Evolutionary conservation across 345 rosid genomes (phyloP).

Genomic region (Eucalyptus erythrocorys): DNA sequence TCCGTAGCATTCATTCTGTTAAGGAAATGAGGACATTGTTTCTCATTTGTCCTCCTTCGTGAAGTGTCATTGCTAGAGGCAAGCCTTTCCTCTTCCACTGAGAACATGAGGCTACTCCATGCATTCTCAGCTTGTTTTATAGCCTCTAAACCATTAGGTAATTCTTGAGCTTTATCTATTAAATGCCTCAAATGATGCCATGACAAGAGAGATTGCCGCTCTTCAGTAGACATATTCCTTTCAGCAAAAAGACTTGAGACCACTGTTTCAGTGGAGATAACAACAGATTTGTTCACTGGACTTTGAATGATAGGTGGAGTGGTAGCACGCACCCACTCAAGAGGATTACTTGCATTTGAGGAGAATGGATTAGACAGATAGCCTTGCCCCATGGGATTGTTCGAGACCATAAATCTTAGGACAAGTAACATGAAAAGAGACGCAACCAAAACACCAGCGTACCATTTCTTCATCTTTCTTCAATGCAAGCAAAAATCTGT

Average conservation of each 20-base stretch:
- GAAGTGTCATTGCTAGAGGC: constrained; percentile 36
- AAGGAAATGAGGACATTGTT: constrained; percentile 85
- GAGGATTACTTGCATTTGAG: constrained; percentile 57
- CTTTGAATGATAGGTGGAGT: constrained; percentile 40
- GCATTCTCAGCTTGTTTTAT: constrained; percentile 87
- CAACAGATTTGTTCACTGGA: constrained; percentile 45
- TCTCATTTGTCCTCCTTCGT: constrained; percentile 31
- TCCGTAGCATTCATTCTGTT: constrained; percentile 71
- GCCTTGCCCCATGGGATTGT: constrained; percentile 43
- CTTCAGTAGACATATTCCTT: constrained; percentile 57
- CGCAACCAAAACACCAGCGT: constrained; percentile 52
- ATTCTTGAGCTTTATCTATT: constrained; percentile 50
- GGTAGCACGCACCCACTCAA: constrained; percentile 55
- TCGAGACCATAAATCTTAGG: constrained; percentile 59
- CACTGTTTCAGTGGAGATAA: constrained; percentile 41
- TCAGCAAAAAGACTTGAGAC: constrained; percentile 40
- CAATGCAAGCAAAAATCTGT: neutral
- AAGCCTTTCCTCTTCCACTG: constrained; percentile 56
- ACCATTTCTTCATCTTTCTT: constrained; percentile 77
- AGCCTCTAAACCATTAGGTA: constrained; percentile 75
- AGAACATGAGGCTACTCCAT: constrained; percentile 67
- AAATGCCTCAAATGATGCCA: constrained; percentile 63
- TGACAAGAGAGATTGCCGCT: constrained; percentile 49
- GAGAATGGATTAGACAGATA: constrained; percentile 30
- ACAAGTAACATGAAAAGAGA: constrained; percentile 71